Evolutionary conservation across 2,329 filamentous ascomycete genomes (phyloP).

Genomic region (Apiospora koreana): DNA sequence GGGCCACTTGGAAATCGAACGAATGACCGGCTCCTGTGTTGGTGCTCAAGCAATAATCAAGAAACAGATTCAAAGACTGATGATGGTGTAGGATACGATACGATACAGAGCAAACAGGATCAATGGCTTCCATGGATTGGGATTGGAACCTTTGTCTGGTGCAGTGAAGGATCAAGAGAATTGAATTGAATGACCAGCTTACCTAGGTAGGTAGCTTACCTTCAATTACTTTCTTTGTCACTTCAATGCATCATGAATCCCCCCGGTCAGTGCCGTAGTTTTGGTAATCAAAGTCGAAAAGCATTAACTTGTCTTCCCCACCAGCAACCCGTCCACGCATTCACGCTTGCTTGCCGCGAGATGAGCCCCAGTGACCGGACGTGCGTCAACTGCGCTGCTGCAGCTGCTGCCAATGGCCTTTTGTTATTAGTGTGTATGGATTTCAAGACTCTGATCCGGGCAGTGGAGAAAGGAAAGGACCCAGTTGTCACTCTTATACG

Average conservation of each 20-base stretch:
- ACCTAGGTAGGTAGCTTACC: background rate
- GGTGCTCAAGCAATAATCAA: background rate
- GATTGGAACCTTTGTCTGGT: background rate
- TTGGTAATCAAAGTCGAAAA: background rate
- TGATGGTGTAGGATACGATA: background rate
- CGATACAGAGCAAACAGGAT: background rate
- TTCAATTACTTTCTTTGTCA: background rate
- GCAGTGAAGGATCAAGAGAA: background rate
- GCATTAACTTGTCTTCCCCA: background rate
- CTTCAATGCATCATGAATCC: background rate
- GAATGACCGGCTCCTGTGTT: background rate
- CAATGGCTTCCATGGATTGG: too few species aligned
- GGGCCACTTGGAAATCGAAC: constrained; percentile 1
- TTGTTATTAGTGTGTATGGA: background rate
- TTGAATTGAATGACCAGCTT: background rate
- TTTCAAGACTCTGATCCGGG: background rate
- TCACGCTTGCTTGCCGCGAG: background rate
- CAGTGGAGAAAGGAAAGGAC: background rate
- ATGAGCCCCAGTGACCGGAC: background rate
- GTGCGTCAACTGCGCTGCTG: background rate
- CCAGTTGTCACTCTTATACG: background rate
- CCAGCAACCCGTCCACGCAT: background rate
- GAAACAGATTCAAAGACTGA: background rate
- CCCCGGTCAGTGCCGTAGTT: background rate
- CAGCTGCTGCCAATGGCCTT: background rate